Conservation (phyloP, 345 rosid genomes). For the Camelina laxa region DNA sequence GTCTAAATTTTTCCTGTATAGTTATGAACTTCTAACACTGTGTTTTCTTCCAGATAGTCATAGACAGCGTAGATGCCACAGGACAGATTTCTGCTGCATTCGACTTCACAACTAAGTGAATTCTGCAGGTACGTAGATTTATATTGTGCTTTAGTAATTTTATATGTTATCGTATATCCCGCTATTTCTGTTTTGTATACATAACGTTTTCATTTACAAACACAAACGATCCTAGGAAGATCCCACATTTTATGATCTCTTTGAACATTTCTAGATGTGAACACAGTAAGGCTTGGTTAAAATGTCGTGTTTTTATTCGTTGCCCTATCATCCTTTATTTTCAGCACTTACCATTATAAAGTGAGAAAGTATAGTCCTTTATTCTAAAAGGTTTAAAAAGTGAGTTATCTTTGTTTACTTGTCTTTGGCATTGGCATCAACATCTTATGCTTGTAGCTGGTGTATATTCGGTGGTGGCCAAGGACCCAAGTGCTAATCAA, state of each 20-base stretch:
- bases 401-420: background rate
- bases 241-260: background rate
- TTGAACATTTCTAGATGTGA: background rate
- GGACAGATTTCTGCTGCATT: too few relatives aligned
- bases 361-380: conserved; percentile 22
- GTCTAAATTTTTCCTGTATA: background rate
- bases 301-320: background rate
- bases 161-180: too few relatives aligned
- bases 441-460: conserved; percentile 19
- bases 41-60: too few relatives aligned
- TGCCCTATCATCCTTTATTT: background rate
- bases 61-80: too few relatives aligned
- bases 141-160: too few relatives aligned
- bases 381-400: background rate
- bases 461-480: conserved; percentile 2
- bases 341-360: background rate
- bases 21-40: too few relatives aligned
- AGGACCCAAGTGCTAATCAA: background rate
- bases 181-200: too few relatives aligned
- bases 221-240: too few relatives aligned
- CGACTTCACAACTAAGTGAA: too few relatives aligned
- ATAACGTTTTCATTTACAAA: too few relatives aligned
- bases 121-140: too few relatives aligned
- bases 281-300: background rate
- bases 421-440: conserved; percentile 24